Percentiles rank a stretch among this genome's conserved stretches.
Evolutionary conservation across 805 yeast species (phyloP).

Genomic region (Scheffersomyces amazonensis): DNA sequence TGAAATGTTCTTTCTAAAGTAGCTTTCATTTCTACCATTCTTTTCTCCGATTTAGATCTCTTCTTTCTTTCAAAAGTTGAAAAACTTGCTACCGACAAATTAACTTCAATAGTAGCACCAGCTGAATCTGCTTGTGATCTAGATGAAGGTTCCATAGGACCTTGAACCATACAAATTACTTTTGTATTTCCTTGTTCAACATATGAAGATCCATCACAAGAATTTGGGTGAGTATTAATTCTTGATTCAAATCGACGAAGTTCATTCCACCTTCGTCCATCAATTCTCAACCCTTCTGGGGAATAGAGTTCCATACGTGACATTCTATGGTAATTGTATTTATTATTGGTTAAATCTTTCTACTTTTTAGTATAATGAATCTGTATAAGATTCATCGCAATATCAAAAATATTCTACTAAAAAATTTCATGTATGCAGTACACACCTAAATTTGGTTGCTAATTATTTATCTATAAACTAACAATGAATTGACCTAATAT

Average conservation of each 20-base stretch:
- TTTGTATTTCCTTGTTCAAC: slow-evolving; percentile 92
- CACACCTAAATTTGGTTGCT: no score
- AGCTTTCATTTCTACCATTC: slow-evolving; percentile 65
- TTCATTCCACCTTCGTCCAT: slow-evolving; percentile 96
- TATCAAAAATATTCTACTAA: not conserved
- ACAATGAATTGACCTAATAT: slow-evolving; percentile 55
- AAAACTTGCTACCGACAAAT: slow-evolving; percentile 75
- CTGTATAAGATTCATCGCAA: not conserved
- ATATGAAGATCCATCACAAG: slow-evolving; percentile 89
- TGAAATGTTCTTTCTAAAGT: slow-evolving; percentile 67
- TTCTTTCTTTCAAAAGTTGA: slow-evolving; percentile 74
- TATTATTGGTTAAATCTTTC: no score
- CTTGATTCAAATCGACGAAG: slow-evolving; percentile 76
- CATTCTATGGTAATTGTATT: not conserved
- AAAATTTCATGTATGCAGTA: not conserved
- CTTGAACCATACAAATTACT: slow-evolving; percentile 78
- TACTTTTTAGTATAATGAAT: not conserved
- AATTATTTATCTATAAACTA: slow-evolving; percentile 1
- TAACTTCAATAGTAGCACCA: slow-evolving; percentile 59
- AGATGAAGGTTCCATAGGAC: slow-evolving; percentile 81
- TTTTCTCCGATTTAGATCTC: slow-evolving; percentile 62
- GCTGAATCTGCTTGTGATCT: slow-evolving; percentile 50
- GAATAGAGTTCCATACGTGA: slow-evolving; percentile 75
- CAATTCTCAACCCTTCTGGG: slow-evolving; percentile 90
- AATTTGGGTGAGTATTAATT: slow-evolving; percentile 82